Conservation (phyloP, 2,329 filamentous ascomycete species). For the Hymenoscyphus linearis region DNA sequence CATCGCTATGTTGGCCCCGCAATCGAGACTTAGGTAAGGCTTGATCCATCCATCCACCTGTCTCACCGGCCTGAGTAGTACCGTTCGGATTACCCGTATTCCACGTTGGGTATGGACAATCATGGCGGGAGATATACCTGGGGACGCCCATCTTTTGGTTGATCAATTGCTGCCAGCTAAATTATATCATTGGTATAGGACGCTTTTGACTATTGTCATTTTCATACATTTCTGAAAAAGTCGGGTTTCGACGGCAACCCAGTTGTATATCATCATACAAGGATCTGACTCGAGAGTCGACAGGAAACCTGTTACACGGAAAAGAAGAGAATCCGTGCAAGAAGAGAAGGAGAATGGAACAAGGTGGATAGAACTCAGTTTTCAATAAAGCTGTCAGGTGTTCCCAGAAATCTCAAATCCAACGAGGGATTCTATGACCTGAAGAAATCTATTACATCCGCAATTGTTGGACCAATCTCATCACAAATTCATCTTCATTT, state of each 20-base stretch:
- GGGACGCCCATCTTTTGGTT: not conserved
- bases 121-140: not conserved
- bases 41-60: not conserved
- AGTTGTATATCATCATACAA: not conserved
- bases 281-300: not conserved
- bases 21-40: not conserved
- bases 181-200: not conserved
- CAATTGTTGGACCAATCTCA: not conserved
- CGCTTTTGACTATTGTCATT: not conserved
- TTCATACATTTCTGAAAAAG: not conserved
- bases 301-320: not conserved
- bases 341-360: not conserved
- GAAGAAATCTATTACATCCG: not conserved
- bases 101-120: not conserved
- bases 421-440: not conserved
- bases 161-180: not conserved
- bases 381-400: not conserved
- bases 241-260: not conserved
- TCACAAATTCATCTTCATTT: not conserved
- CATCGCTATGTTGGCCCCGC: not conserved
- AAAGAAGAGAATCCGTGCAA: too few species aligned
- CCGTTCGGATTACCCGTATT: not conserved
- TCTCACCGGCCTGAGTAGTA: not conserved
- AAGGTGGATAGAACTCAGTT: not conserved
- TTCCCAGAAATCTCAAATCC: not conserved